Evolutionary conservation across 2,329 filamentous ascomycete species (phyloP), one percentile per base, ranked within the genome.

Genomic region (Colletotrichum sp.): DNA sequence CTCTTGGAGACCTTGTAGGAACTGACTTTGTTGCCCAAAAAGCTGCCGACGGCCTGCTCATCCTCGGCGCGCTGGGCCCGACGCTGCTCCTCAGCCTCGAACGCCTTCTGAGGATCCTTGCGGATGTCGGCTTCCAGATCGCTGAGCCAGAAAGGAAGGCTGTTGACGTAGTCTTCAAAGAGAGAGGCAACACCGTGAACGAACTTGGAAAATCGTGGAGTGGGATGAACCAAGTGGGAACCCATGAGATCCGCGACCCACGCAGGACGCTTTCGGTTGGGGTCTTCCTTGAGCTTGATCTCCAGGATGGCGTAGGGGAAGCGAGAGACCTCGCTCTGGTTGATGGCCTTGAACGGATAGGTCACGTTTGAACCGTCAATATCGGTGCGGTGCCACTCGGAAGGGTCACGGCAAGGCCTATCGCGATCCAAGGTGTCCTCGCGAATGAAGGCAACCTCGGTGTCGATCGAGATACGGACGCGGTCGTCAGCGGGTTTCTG

Each of bases 111-210:
- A 0, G 97, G 97, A 82, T 99, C 96, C 83, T 95, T 95, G 79
- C 96, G 93, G 82, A 99, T 99, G 82, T 99, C 97, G 36, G 92
- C 95, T 82, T 98, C 96, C 59, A 99, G 90, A 78, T 98, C 95
- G 80, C 94, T 94, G 39, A 99, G 91, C 97, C 97, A 99, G 87
- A 99, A 98, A 16, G 97, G 97, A 81, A 99, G 93, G 78, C 92
- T 96, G 86, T 99, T 99, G 84, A 99, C 96, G 81, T 98, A 92
- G 84, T 99, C 95, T 81, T 99, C 97, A 80, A 99, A 99, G 3
- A 99, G 89, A 52, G 94, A 93, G 9, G 96, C 96, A 6, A 98
- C 93, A 77, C 97, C 97, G 81, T 99, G 96, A 4, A 98, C 94
- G 80, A 99, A 99, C 84, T 99, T 99, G 81, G 96, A 98, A 87